Conservation (phyloP, 2,329 filamentous ascomycete species). For the Rugonectria rugulosa region DNA sequence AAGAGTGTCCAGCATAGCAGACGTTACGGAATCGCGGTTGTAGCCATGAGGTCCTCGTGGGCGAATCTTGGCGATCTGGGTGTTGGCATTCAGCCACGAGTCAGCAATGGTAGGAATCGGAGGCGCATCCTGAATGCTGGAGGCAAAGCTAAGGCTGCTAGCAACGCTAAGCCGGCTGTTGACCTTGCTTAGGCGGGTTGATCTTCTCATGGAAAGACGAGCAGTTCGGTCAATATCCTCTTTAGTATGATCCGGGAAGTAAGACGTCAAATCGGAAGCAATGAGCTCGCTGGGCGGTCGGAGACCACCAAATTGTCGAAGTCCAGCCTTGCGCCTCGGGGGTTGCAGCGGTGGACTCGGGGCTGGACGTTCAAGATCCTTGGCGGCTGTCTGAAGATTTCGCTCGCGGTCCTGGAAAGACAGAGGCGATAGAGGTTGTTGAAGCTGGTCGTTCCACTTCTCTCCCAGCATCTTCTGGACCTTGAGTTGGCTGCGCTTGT, state of each 20-base stretch:
- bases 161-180: slow-evolving; percentile 93
- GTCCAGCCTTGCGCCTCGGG: slow-evolving; percentile 58
- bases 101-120: slow-evolving; percentile 96
- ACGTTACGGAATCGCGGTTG: slow-evolving; percentile 88
- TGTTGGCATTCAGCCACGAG: slow-evolving; percentile 74
- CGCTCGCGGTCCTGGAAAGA: slow-evolving; percentile 75
- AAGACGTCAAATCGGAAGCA: slow-evolving; percentile 92
- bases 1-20: slow-evolving; percentile 86
- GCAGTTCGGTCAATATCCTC: slow-evolving; percentile 97
- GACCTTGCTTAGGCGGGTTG: slow-evolving; percentile 88
- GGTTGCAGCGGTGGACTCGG: slow-evolving; percentile 56
- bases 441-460: slow-evolving; percentile 79
- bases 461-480: slow-evolving; percentile 90
- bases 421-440: slow-evolving; percentile 85
- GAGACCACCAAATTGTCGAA: slow-evolving; percentile 88
- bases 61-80: slow-evolving; percentile 49
- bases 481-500: slow-evolving; percentile 84
- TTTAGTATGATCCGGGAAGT: slow-evolving; percentile 93
- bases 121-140: slow-evolving; percentile 89
- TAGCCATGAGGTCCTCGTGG: slow-evolving; percentile 44
- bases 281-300: slow-evolving; percentile 97
- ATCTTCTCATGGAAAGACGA: slow-evolving; percentile 88
- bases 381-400: slow-evolving; percentile 67
- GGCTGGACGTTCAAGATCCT: slow-evolving; percentile 64
- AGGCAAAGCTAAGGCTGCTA: slow-evolving; percentile 91